Percentiles rank a stretch among this genome's conserved stretches.
These are phyloP conservation scores for Phialocephala sp. DNA, from an alignment of 2,329 filamentous ascomycete genomes.

Conservation along the genomic window DNA sequence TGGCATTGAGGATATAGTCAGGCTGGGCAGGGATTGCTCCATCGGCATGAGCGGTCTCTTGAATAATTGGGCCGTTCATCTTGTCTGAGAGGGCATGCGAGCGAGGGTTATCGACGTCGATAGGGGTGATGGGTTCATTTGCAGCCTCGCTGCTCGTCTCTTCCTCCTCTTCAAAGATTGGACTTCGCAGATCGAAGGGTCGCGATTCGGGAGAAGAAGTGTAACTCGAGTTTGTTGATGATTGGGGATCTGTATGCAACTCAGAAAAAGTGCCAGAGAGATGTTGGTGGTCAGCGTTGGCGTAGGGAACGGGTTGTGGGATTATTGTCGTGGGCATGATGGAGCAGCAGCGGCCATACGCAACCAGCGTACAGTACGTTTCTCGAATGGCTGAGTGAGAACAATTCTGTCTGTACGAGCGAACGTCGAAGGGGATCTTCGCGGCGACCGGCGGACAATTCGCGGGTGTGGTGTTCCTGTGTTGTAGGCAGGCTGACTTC, in stretches of 20 bases:
- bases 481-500: background rate
- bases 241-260: conserved; percentile 14
- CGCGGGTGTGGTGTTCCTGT: background rate
- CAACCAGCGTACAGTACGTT: background rate
- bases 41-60: conserved; percentile 11
- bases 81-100: conserved; percentile 57
- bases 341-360: background rate
- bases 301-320: background rate
- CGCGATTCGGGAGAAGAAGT: conserved; percentile 37
- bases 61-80: conserved; percentile 17
- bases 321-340: background rate
- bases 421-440: background rate
- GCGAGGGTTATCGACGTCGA: conserved; percentile 62
- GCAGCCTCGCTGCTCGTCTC: conserved; percentile 65
- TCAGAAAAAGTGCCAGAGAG: background rate
- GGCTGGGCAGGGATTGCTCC: background rate
- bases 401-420: background rate
- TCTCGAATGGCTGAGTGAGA: background rate
- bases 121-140: conserved; percentile 66
- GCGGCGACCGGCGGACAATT: background rate
- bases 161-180: conserved; percentile 60
- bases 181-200: conserved; percentile 55
- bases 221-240: conserved; percentile 24
- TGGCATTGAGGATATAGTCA: background rate
- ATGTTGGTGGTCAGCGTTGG: background rate